These are phyloP conservation scores for Sphaerulina vaccinii DNA, from an alignment of 2,329 filamentous ascomycete species.

Conservation along the genomic window DNA sequence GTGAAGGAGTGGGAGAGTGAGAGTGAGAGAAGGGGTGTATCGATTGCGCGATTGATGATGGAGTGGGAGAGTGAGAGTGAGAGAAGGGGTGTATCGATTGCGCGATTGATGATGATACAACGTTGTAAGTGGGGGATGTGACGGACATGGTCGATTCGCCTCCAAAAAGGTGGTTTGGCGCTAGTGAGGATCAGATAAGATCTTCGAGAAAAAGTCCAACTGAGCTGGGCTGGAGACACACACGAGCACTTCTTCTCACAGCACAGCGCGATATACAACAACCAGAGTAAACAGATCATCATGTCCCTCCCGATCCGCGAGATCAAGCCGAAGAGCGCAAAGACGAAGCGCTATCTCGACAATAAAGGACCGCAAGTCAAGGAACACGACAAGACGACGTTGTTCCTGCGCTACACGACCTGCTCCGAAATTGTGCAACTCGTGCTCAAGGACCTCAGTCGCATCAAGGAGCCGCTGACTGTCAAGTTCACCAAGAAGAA, in stretches of 20 bases:
- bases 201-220: no score
- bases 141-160: no score
- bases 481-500: slow-evolving; percentile 98
- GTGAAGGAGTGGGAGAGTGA: no score
- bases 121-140: no score
- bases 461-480: slow-evolving; percentile 78
- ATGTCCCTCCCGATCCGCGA: slow-evolving; percentile 58
- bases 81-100: no score
- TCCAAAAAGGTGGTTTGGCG: no score
- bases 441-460: slow-evolving; percentile 78
- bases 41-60: no score
- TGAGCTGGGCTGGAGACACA: not conserved
- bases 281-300: no score
- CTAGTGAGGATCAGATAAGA: no score
- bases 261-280: not conserved
- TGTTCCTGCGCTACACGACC: slow-evolving; percentile 84
- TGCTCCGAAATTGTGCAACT: slow-evolving; percentile 81
- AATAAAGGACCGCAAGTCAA: slow-evolving; percentile 84
- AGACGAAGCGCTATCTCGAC: slow-evolving; percentile 91
- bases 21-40: no score
- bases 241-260: not conserved
- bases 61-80: no score
- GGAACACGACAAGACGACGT: slow-evolving; percentile 86
- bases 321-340: slow-evolving; percentile 66
- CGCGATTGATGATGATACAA: no score